phyloP scores from a whole-genome alignment of 805 yeast species.

The Komagataella mondaviorum region DNA sequence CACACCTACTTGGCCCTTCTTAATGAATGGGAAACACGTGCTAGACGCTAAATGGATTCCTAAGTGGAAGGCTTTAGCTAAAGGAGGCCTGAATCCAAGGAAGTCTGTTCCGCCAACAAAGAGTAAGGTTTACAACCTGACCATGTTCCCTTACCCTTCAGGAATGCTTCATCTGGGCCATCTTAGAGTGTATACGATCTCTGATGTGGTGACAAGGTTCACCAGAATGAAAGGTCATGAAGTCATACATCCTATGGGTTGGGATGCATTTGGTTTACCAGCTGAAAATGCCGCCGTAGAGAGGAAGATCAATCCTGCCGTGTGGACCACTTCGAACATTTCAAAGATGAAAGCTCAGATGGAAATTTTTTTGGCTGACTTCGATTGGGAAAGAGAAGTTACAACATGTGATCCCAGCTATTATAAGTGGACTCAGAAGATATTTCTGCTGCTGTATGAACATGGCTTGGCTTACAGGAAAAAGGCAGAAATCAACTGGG shows the following conservation, averaged over 20 bases:
- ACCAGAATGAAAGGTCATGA: slow-evolving; percentile 61
- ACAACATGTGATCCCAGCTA: slow-evolving; percentile 80
- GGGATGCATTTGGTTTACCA: slow-evolving; percentile 98
- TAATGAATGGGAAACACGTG: slow-evolving; percentile 5
- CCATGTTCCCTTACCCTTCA: slow-evolving; percentile 96
- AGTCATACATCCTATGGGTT: slow-evolving; percentile 95
- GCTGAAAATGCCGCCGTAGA: slow-evolving; percentile 98
- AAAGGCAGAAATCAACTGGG: slow-evolving; percentile 93
- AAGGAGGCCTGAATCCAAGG: slow-evolving; percentile 16
- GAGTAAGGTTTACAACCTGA: slow-evolving; percentile 42
- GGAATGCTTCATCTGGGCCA: slow-evolving; percentile 93
- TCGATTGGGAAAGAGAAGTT: slow-evolving; percentile 89
- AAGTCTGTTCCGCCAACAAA: slow-evolving; percentile 7
- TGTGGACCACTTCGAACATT: slow-evolving; percentile 80
- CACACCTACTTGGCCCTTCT: background rate
- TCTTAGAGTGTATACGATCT: slow-evolving; percentile 80
- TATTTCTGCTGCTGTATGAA: slow-evolving; percentile 61
- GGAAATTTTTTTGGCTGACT: slow-evolving; percentile 64
- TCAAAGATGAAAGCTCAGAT: slow-evolving; percentile 76
- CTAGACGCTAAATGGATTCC: slow-evolving; percentile 41
- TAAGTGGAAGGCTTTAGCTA: slow-evolving; percentile 25
- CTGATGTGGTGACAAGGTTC: slow-evolving; percentile 73
- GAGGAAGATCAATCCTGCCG: slow-evolving; percentile 60
- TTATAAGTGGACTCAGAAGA: slow-evolving; percentile 85
- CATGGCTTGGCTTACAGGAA: slow-evolving; percentile 77